Base-by-base conservation (phyloP, 192 early-diverging fungal species). In the Coemansia sp. region DNA sequence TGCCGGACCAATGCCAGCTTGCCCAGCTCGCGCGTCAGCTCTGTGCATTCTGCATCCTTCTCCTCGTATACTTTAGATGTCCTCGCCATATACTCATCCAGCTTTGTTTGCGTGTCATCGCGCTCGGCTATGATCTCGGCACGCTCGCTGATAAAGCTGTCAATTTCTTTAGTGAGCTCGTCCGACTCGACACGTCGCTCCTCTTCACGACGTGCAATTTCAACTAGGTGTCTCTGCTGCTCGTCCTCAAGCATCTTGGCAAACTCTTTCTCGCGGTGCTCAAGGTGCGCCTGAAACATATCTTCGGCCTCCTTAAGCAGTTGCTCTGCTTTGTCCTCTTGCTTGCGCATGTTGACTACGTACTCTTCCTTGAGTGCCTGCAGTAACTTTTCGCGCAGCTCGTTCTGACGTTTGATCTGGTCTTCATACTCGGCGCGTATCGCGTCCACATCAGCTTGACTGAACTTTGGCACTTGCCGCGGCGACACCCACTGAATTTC, bases 401-500 rank as follows among this genome's bases (percentile, higher is more conserved):
- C 74, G 49, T 69, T 66, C 19, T 70, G 68, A 24, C 69, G 60
- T 17, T 39, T 24, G 41, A 75, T 67, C 55, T 67, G 52, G 11
- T 75, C 73, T 45, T 67, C 73, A 41, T 69, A 69, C 22, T 69
- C 69, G 15, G 54, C 37, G 2, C 60, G 66, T 43, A 65, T 51
- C 7, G 49, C 67, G 4, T 69, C 69, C 70, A 81, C 68, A 8
- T 81, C 73, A 1, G 57, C 38, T 17, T 81, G 73, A 66, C 79
- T 81, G 52, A 58, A 81, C 73, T 75, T 81, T 60, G 79, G 65
- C 62, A 81, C 68, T 19, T 66, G 65, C 37, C 69, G 68, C 19
- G 78, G 78, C 54, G 78, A 69, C 23, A 81, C 66, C 73, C 73
- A 81, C 55, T 81, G 69, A 50, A 75, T 75, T 62, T 75, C 73